phyloP scores from a whole-genome alignment of 169 alveolate genomes.

The Eimeria maxima region DNA sequence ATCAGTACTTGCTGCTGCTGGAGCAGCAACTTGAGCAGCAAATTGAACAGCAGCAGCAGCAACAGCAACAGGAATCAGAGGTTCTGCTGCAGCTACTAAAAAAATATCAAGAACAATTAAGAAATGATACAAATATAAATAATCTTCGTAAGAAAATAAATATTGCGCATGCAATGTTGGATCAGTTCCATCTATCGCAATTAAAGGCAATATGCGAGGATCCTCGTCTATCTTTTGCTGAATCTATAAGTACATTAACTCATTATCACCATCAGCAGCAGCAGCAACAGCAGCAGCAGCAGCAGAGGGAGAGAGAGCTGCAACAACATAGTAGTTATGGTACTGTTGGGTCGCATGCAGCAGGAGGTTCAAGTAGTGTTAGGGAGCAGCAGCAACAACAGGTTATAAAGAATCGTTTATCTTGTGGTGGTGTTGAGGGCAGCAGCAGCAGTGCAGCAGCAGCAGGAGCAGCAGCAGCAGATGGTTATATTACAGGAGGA shows the following conservation, averaged over 20 bases:
- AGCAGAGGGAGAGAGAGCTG: slow-evolving; percentile 55
- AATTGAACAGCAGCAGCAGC: no score
- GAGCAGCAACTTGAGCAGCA: no score
- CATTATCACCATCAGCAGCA: background rate
- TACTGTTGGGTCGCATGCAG: background rate
- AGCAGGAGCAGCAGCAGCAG: background rate
- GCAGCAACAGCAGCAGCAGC: slow-evolving; percentile 15
- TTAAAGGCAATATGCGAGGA: background rate
- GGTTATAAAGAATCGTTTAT: background rate
- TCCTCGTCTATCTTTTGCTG: slow-evolving; percentile 28
- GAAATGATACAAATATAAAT: no score
- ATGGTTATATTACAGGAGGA: no score
- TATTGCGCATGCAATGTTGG: no score
- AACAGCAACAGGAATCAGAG: background rate
- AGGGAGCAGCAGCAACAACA: slow-evolving; percentile 22
- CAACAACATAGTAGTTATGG: no score
- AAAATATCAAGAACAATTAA: no score
- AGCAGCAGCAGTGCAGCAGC: slow-evolving; percentile 18
- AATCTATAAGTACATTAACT: background rate
- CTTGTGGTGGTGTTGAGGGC: background rate
- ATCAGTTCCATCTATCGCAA: no score
- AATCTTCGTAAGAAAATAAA: no score
- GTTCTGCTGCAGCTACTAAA: background rate
- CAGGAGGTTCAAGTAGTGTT: background rate
- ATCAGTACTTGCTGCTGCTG: no score